These are phyloP conservation scores for Saccharomycopsis hybrid DNA, from an alignment of 1,139 yeast species.

Conservation along the genomic window DNA sequence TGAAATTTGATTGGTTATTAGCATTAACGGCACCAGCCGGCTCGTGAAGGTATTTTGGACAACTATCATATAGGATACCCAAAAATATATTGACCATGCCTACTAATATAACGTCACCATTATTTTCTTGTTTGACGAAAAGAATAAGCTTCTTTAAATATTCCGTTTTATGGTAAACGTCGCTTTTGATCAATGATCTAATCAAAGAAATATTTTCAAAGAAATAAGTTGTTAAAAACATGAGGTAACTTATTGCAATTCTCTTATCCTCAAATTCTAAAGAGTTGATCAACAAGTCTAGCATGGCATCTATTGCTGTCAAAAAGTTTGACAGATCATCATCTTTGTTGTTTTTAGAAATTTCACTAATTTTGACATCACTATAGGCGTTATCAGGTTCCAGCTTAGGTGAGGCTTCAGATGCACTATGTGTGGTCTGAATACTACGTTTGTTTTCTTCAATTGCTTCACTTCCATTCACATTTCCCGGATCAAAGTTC, in stretches of 20 bases:
- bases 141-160: slow-evolving; percentile 15
- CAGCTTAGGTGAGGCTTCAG: too few relatives aligned
- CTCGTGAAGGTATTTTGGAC: slow-evolving; percentile 36
- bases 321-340: slow-evolving; percentile 29
- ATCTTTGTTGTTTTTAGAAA: neutral
- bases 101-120: slow-evolving; percentile 55
- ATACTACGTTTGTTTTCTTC: too few relatives aligned
- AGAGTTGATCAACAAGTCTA: slow-evolving; percentile 67
- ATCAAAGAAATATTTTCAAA: slow-evolving; percentile 75
- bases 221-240: slow-evolving; percentile 70
- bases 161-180: slow-evolving; percentile 9
- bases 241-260: slow-evolving; percentile 70
- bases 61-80: slow-evolving; percentile 80
- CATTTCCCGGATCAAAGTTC: neutral
- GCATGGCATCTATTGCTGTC: slow-evolving; percentile 69
- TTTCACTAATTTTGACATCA: neutral
- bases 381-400: neutral
- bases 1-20: slow-evolving; percentile 55
- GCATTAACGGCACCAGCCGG: neutral
- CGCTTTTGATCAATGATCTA: slow-evolving; percentile 50
- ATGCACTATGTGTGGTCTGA: too few relatives aligned
- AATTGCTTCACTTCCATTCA: too few relatives aligned
- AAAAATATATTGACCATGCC: slow-evolving; percentile 69
- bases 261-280: slow-evolving; percentile 60
- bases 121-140: slow-evolving; percentile 42